Base-by-base conservation (phyloP, 768 basidiomycete genomes). In the Hygrophoropsis aurantiaca region DNA sequence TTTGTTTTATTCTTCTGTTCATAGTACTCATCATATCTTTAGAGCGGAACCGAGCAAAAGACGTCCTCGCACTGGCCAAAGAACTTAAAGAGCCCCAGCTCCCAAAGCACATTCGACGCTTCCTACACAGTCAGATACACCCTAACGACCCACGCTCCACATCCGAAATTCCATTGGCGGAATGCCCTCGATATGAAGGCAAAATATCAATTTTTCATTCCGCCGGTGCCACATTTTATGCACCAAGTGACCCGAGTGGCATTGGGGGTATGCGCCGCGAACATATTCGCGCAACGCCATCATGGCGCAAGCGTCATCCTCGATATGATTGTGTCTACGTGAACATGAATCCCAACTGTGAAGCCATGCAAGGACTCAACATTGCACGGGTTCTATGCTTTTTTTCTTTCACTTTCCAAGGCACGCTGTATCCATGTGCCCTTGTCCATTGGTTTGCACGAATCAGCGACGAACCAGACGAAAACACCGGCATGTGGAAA, bases 401-500 rank as follows among this genome's bases (percentile, higher is more conserved):
- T 32, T 56, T 65, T 21, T n/a, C 41, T 1, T 58, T 66, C 42
- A 54, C 26, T 3, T 42, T 54, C 40, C 49, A 46, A 2, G 36
- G 43, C 1, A 40, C 35, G 6, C 35, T 34, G 2, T 60, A 56
- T 42, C 56, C 57, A 3, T 65, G 58, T 42, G 58, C 62, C 2
- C 46, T 66, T 0, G 54, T 65, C 1, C 44, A 51, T 3, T 65
- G 58, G 64, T 66, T 59, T 44, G 32, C 35, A 2, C 16, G 20
- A 4, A 23, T 42, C 11, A 46, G 44, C 5, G 43, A 55, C 7
- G 34, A 37, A 4, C 65, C 65, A 0, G 52, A 57, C 40, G 7
- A 32, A 2, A 49, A 50, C 10, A 66, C 62, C 6, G 56, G 60
- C 4, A 53, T 63, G 54, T 64, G 58, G 63, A 50, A 56, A 30